Base-by-base conservation (phyloP, 2,329 filamentous ascomycete species). In the Coniochaeta hoffmannii region DNA sequence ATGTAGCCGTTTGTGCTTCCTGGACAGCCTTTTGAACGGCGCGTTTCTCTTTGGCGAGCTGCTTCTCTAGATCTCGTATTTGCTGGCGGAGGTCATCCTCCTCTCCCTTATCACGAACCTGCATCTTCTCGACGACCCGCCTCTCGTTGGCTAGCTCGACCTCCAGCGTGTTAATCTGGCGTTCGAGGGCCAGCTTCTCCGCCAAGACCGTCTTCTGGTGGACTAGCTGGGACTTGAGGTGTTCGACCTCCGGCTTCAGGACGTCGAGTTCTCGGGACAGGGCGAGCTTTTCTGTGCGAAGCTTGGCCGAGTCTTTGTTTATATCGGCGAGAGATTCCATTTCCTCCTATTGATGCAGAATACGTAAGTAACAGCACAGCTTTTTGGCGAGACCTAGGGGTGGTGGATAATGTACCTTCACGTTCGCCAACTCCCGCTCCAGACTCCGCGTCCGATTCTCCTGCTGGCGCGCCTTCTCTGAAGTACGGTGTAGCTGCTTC, bases 101-200 rank as follows among this genome's bases (percentile, higher is more conserved):
- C 2, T 55, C 61, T 9, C 63, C 57, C 12, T 36, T 69, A 52
- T 78, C 76, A 7, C 58, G 60, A 38, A 64, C 63, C 38, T 67
- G 66, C 34, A 60, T 26, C 12, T 28, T 73, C 61, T 86, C 81
- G 9, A 81, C 76, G 3, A 84, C 79, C n/a, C 85, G 81, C 68
- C 85, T 93, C 67, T 94, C 89, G 61, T 88, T 89, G 60, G 92
- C 89, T 2, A 96, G 77, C 63, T 96, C 88, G 44, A 90, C 85
- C 68, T 96, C 88, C 2, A 92, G 70, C 1, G 86, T 84, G 64
- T 80, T 86, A 28, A 96, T 70, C 69, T 94, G 89, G 50, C 88
- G 85, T 66, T 94, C 86, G 14, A 97, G 72, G 1, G 87, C 80
- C 49, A 93, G 76, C 68, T 95, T 96, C 66, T 96, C 90, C 1